A percentile compares a stretch with the other conserved stretches of the same genome.
Conservation (phyloP, 352 stramenopile genomes). For the Thalassiosira livingstoniorum region DNA sequence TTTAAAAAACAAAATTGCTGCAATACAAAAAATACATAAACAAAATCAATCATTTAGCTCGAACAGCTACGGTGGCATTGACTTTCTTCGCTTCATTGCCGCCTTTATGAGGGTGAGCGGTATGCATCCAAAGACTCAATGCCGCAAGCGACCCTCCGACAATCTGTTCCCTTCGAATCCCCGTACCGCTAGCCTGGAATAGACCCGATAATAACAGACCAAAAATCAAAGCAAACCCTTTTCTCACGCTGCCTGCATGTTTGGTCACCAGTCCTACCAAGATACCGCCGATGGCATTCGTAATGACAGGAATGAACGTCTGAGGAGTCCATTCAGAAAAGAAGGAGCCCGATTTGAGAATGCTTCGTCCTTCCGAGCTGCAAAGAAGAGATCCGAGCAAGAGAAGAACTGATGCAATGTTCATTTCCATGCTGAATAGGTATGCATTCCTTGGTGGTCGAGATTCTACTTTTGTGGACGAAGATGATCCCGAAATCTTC, state of each 20-base stretch:
- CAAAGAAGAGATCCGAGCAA: slow-evolving; percentile 41
- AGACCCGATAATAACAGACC: slow-evolving; percentile 72
- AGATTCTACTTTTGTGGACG: background rate
- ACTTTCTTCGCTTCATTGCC: too few relatives aligned
- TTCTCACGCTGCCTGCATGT: slow-evolving; percentile 71
- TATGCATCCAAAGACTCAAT: slow-evolving; percentile 68
- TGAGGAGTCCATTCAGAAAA: slow-evolving; percentile 64
- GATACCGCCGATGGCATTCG: slow-evolving; percentile 73
- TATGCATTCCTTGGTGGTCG: slow-evolving; percentile 61
- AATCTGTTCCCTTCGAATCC: slow-evolving; percentile 59
- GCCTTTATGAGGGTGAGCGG: slow-evolving; percentile 48
- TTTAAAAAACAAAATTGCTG: too few relatives aligned
- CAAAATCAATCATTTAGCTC: too few relatives aligned
- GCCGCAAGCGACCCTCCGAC: slow-evolving; percentile 59
- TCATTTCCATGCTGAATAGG: slow-evolving; percentile 75
- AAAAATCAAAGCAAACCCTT: slow-evolving; percentile 81
- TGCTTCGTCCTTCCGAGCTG: slow-evolving; percentile 54
- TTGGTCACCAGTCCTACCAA: slow-evolving; percentile 82
- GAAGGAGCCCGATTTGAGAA: slow-evolving; percentile 32
- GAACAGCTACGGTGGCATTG: too few relatives aligned
- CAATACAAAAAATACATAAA: too few relatives aligned
- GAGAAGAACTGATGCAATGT: slow-evolving; percentile 51
- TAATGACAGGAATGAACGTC: slow-evolving; percentile 73
- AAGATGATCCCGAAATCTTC: background rate
- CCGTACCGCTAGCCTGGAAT: slow-evolving; percentile 57